These are phyloP conservation scores for Dictyostelium discoideum DNA, from an alignment of 78 protist genomes.

Conservation along the genomic window dicty_2.7 NC_007089.4:1423501-1424000, in stretches of 20 bases:
- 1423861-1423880: constrained; percentile 12
- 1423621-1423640: neutral
- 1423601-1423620: neutral
- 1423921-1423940: neutral
- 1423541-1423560: neutral
- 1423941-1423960: neutral
- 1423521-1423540: constrained; percentile 7
- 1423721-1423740: neutral
- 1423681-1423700: neutral
- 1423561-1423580: no score
- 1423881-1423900: neutral
- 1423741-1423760: neutral
- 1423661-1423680: neutral
- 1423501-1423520: constrained; percentile 7
- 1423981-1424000: neutral
- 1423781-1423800: neutral
- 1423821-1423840: neutral
- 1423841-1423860: neutral
- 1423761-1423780: neutral
- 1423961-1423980: neutral
- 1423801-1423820: neutral
- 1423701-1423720: neutral
- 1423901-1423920: neutral
- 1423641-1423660: neutral
- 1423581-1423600: no score